Base-by-base conservation (phyloP, 495 filamentous ascomycete genomes). In the Neurospora sp. region DNA sequence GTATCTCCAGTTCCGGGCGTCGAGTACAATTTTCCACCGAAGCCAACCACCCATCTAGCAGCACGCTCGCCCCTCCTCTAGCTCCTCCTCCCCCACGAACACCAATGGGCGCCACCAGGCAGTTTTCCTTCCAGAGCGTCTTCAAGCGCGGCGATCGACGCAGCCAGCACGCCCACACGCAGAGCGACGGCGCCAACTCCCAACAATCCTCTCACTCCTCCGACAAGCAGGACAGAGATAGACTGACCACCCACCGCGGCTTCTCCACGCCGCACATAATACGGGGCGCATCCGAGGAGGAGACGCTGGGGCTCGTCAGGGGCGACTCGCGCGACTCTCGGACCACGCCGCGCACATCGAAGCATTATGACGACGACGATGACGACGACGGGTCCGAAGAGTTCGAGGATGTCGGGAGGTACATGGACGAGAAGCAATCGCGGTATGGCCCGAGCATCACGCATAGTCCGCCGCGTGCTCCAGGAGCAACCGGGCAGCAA, bases 91-190 rank as follows among this genome's bases (percentile, higher is more conserved):
- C 54, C 14, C 27, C 27, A 66, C 23, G 54, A 18, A 35, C 54
- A 18, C 54, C 54, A 66, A 5, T 6, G 7, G 54, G 54, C 62
- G 84, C 85, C n/a, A 83, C 81, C 76, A 90, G 96, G 42, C 94
- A 98, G 80, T 98, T 98, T 84, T 94, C 91, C 38, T 98, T 98
- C 86, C 91, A 95, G 77, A 91, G 90, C 74, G 88, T 96, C 70
- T 93, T 97, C 81, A 84, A 85, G 74, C 80, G 83, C 27, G 54
- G 54, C 14, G 54, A 66, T 66, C 54, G 54, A 66, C 54, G 16
- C 3, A 66, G 54, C 42, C 79, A 83, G 69, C 85, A 84, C 60
- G 49, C 62, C 78, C 85, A 78, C 78, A 83, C 77, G 82, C 81
- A 76, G 60, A 77, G 81, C 74, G 78, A 79, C 70, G 83, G 80